Percentiles rank a stretch among this genome's conserved stretches.
These are phyloP conservation scores for Cercospora zeae-maydis DNA, from an alignment of 2,329 filamentous ascomycete species.

Conservation along the genomic window DNA sequence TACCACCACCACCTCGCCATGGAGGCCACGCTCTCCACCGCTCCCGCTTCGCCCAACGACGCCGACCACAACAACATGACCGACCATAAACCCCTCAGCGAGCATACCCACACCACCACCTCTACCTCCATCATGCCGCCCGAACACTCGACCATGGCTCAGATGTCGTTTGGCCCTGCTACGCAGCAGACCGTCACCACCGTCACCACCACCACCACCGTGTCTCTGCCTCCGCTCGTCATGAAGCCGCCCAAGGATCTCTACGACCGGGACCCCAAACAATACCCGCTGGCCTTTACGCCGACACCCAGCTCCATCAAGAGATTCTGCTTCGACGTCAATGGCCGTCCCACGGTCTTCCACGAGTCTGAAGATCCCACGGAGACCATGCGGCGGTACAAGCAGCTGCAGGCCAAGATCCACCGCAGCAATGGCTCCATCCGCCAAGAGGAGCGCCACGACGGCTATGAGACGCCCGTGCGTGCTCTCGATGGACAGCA, in stretches of 20 bases:
- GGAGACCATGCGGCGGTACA: slow-evolving; percentile 49
- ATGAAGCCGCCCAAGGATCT: slow-evolving; percentile 70
- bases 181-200: slow-evolving; percentile 70
- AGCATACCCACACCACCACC: slow-evolving; percentile 20
- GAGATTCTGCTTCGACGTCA: slow-evolving; percentile 70
- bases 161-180: slow-evolving; percentile 60
- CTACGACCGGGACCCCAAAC: slow-evolving; percentile 73
- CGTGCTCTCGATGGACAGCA: slow-evolving; percentile 17
- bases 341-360: slow-evolving; percentile 59
- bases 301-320: slow-evolving; percentile 77
- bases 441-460: slow-evolving; percentile 26
- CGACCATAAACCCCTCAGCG: slow-evolving; percentile 13
- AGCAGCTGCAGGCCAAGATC: slow-evolving; percentile 30
- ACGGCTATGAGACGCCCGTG: slow-evolving; percentile 28
- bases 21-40: slow-evolving; percentile 32
- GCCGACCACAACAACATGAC: slow-evolving; percentile 19
- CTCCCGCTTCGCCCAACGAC: slow-evolving; percentile 34
- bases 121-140: slow-evolving; percentile 27
- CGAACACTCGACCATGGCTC: slow-evolving; percentile 49
- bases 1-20: slow-evolving; percentile 1
- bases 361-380: slow-evolving; percentile 58
- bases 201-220: slow-evolving; percentile 84
- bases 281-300: slow-evolving; percentile 81
- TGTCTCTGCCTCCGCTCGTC: slow-evolving; percentile 76
- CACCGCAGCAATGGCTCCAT: slow-evolving; percentile 31